Evolutionary conservation across 2,329 filamentous ascomycete species (phyloP), one percentile per base, ranked within the genome.

Genomic region (Ceratocystiopsis minuta): DNA sequence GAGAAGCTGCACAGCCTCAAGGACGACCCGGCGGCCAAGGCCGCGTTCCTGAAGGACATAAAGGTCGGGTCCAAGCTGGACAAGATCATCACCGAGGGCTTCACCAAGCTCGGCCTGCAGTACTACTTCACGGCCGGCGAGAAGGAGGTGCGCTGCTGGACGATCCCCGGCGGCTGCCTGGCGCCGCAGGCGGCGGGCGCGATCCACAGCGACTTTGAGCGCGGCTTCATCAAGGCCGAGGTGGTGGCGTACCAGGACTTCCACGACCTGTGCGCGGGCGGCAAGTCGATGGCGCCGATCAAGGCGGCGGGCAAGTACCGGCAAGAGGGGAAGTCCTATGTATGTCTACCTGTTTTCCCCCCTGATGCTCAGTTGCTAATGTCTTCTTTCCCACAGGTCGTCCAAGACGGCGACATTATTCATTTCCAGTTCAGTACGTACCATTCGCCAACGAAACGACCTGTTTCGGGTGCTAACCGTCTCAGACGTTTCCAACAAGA

Each of bases 121-220:
- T 65, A 65, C 48, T 64, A 64, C 51, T 65, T 65, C 42, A 64
- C 61, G 2, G 62, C 61, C 45, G 62, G 61, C 16, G 61, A 65
- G 54, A 65, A 65, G 50, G 62, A 65, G 48, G 59, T 65, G 36
- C 51, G 60, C 42, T 65, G 62, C 47, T 65, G 61, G 62, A 62
- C 60, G 0, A 57, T 98, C 57, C 77, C 90, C 44, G 86, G 82
- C 54, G 86, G 85, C 52, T 93, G 80, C 57, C 96, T 96, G 68
- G 90, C 90, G 13, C 90, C 90, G 16, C 82, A 90, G 56, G 90
- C 90, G 39, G 90, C 90, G 34, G 90, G 90, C 70, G 90, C 96
- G 48, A 98, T 98, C 51, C 90, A 98, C 65, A 83, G 79, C 52
- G 90, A 98, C 60, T 96, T 98, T 51, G 90, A 96, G 64, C 96